These are phyloP conservation scores for Westerdykella ornata DNA, from an alignment of 2,329 filamentous ascomycete genomes.

Conservation along the genomic window DNA sequence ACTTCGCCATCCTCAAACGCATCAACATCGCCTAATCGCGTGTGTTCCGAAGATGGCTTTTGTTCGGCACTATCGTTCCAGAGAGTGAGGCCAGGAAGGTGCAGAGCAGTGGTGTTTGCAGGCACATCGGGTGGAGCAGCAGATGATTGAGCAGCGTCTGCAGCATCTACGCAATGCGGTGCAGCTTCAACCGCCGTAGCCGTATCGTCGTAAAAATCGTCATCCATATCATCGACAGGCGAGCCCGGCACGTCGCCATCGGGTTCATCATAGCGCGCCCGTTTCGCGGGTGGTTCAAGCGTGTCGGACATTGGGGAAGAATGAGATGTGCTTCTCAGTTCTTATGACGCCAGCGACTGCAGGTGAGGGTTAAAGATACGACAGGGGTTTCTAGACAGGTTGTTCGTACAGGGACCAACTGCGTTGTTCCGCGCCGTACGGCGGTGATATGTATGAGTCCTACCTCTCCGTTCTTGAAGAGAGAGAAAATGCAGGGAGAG, in stretches of 20 bases:
- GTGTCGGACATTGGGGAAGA: constrained; percentile 26
- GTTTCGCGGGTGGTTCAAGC: constrained; percentile 37
- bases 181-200: constrained; percentile 26
- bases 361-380: too few relatives aligned
- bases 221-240: constrained; percentile 36
- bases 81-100: constrained; percentile 34
- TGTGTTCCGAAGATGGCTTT: background rate
- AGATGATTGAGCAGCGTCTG: constrained; percentile 13
- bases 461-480: too few relatives aligned
- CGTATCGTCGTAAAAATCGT: constrained; percentile 32
- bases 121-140: constrained; percentile 21
- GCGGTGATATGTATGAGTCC: too few relatives aligned
- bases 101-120: constrained; percentile 14
- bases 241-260: constrained; percentile 34
- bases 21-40: constrained; percentile 3
- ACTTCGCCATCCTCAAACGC: constrained; percentile 31
- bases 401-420: too few relatives aligned
- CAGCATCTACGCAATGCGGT: constrained; percentile 14
- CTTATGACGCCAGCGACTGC: too few relatives aligned
- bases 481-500: too few relatives aligned
- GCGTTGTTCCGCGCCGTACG: too few relatives aligned
- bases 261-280: constrained; percentile 35
- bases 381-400: too few relatives aligned
- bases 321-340: too few relatives aligned
- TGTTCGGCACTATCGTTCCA: constrained; percentile 18